phyloP scores from a whole-genome alignment of 495 filamentous ascomycete species.

The Astrothelium subdiscretum region DNA sequence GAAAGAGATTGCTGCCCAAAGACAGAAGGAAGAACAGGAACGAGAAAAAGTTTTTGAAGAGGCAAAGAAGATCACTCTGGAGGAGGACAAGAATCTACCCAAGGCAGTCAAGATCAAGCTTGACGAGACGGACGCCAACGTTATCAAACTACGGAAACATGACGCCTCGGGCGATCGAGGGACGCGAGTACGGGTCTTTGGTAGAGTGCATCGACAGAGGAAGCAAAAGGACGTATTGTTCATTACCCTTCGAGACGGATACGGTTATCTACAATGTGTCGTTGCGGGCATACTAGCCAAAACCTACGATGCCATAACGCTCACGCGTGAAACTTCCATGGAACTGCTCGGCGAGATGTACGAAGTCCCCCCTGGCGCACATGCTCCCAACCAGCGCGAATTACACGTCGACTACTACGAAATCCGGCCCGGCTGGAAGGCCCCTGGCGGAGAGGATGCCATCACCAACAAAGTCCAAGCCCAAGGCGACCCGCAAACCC shows the following conservation, averaged over 20 bases:
- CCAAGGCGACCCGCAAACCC: slow-evolving; percentile 68
- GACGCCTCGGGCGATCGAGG: slow-evolving; percentile 39
- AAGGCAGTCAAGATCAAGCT: slow-evolving; percentile 65
- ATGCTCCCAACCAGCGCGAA: slow-evolving; percentile 80
- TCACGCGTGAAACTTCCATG: slow-evolving; percentile 83
- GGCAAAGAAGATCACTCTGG: slow-evolving; percentile 77
- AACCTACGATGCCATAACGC: slow-evolving; percentile 81
- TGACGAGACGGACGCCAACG: slow-evolving; percentile 35
- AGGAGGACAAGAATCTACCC: slow-evolving; percentile 70
- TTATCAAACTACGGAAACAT: slow-evolving; percentile 26
- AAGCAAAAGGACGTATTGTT: slow-evolving; percentile 82
- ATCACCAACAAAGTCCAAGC: slow-evolving; percentile 83
- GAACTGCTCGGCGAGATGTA: slow-evolving; percentile 81
- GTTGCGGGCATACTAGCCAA: slow-evolving; percentile 74
- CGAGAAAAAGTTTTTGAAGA: slow-evolving; percentile 59
- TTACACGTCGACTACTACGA: slow-evolving; percentile 90
- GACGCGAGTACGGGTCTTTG: slow-evolving; percentile 69
- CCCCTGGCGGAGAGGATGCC: slow-evolving; percentile 81
- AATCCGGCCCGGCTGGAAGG: slow-evolving; percentile 56
- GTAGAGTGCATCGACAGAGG: slow-evolving; percentile 74
- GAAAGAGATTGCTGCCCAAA: slow-evolving; percentile 46
- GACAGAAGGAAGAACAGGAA: slow-evolving; percentile 62
- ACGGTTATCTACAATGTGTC: slow-evolving; percentile 82
- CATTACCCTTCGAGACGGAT: slow-evolving; percentile 77
- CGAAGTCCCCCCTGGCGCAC: slow-evolving; percentile 63